A percentile compares a stretch with the other conserved stretches of the same genome.
phyloP scores from a whole-genome alignment of 305 asterid species.

The Solanum hybrid region DNA sequence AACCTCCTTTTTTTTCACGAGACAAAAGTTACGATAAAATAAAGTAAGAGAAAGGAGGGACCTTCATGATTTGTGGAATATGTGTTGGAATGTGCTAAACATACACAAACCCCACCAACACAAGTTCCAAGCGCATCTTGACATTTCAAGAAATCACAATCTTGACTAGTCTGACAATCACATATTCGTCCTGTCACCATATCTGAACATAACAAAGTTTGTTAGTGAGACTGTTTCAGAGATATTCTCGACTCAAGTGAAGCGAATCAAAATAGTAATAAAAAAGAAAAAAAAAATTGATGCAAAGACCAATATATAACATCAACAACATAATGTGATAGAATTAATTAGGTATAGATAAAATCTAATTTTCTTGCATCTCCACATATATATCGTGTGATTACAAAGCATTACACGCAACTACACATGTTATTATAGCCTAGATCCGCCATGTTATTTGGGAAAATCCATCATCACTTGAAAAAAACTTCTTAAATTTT shows the following conservation, averaged over 20 bases:
- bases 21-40: not conserved
- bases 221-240: not conserved
- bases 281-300: not conserved
- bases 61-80: not conserved
- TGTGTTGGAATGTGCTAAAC: not conserved
- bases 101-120: not conserved
- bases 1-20: too few species aligned
- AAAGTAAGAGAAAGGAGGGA: not conserved
- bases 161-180: not conserved
- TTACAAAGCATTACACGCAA: not conserved
- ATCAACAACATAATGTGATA: not conserved
- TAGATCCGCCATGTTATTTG: not conserved
- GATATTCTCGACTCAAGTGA: not conserved
- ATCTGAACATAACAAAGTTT: not conserved
- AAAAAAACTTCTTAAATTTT: not conserved
- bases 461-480: not conserved
- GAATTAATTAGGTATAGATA: not conserved
- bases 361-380: not conserved
- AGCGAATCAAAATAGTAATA: not conserved
- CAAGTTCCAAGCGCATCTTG: not conserved
- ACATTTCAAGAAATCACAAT: not conserved
- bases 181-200: not conserved
- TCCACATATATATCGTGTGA: not conserved
- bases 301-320: too few species aligned
- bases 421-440: not conserved